Evolutionary conservation across 2,329 filamentous ascomycete genomes (phyloP), one percentile per base, ranked within the genome.

Genomic region (Aspergillus sp.): DNA sequence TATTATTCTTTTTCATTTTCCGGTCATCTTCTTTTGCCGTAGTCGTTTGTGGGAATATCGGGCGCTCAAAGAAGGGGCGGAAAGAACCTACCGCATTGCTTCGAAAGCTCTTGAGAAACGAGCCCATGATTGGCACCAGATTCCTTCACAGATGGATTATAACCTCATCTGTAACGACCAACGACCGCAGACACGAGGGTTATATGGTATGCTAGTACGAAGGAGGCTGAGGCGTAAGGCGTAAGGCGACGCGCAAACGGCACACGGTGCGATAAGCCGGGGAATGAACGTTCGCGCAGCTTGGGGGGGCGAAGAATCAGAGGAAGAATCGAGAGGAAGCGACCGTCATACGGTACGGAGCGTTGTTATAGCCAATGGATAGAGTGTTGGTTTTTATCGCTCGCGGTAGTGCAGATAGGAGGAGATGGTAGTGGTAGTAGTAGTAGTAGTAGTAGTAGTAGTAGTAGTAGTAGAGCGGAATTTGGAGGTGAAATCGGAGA

Each of bases 21-120:
- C 19, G 19, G 19, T 19, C 19, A 19, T 19, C 19, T 19, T 19
- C 19, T 19, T 19, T 19, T 19, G 19, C 19, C 19, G 19, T 19
- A 19, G 19, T 19, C 19, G 19, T 19, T 19, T 19, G 19, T 19
- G 19, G 19, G 19, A 19, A 19, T 19, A 19, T 19, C 19, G 19
- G 19, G 39, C 26, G 26, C 10, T 5, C 3, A 29, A 12, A 5
- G 4, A 47, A 50, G 47, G 42, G 49, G 42, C 44, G 48, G 46
- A 39, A 19, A 43, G 42, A 49, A 52, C 61, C 48, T 60, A 67
- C 67, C 56, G 60, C 61, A 65, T 66, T 66, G 57, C 58, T 58
- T 55, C 65, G 65, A 44, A 68, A 59, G 55, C 62, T 66, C 51
- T 57, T 68, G 47, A 67, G 59, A 53, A 71, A 70, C 44, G 68